Evolutionary conservation across 345 rosid genomes (phyloP).

Genomic region (Citrus glauca): DNA sequence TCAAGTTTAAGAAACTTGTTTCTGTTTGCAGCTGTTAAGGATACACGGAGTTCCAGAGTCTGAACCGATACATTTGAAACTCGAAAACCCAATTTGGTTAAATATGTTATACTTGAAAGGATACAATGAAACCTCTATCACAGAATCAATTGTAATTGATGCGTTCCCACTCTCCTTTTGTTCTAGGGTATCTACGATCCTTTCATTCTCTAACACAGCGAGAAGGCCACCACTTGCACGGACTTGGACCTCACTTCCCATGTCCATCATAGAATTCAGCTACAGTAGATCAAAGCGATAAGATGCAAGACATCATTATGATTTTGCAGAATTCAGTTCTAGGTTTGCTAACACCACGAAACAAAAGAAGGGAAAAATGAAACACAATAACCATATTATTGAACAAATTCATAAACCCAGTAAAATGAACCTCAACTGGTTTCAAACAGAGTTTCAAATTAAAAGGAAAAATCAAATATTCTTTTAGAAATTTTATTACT

Average conservation of each 20-base stretch:
- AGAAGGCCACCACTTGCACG: constrained; percentile 97
- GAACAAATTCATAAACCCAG: not conserved
- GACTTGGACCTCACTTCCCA: constrained; percentile 85
- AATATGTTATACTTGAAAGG: constrained; percentile 25
- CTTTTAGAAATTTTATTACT: not conserved
- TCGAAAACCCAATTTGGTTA: not conserved
- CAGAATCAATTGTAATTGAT: constrained; percentile 75
- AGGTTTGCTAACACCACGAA: not conserved
- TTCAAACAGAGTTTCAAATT: not conserved
- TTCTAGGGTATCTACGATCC: constrained; percentile 77
- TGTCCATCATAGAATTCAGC: constrained; percentile 97
- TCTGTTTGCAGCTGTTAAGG: constrained; percentile 49
- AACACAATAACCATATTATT: not conserved
- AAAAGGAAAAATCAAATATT: not conserved
- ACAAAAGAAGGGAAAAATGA: not conserved
- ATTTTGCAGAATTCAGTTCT: not conserved
- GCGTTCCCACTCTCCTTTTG: constrained; percentile 71
- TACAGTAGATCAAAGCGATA: constrained; percentile 29
- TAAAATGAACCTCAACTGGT: not conserved
- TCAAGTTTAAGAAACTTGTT: constrained; percentile 91
- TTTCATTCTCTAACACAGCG: constrained; percentile 92
- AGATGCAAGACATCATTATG: constrained; percentile 9
- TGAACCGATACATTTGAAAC: not conserved
- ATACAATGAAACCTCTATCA: constrained; percentile 81
- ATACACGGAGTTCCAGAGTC: constrained; percentile 8